Conservation (phyloP, 2,329 filamentous ascomycete species). For the Colletotrichum siamense region DNA sequence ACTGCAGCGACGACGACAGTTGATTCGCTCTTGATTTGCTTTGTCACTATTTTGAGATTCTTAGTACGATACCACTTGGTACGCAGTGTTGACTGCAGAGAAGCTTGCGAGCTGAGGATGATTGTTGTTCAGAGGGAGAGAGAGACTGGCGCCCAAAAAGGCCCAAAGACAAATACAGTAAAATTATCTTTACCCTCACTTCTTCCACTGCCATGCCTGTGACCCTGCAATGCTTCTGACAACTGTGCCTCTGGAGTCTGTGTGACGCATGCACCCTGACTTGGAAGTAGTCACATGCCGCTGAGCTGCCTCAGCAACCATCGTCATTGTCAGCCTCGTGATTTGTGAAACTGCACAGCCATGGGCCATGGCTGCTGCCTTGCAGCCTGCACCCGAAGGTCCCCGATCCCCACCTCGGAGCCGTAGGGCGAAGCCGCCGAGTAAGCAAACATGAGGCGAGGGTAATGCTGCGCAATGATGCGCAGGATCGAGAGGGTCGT, state of each 20-base stretch:
- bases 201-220: neutral
- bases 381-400: neutral
- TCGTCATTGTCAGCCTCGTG: neutral
- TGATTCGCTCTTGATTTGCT: neutral
- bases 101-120: neutral
- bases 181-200: neutral
- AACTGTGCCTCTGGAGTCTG: neutral
- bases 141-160: neutral
- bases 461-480: neutral
- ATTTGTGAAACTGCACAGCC: neutral
- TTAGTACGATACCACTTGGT: slow-evolving; percentile 7
- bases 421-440: neutral
- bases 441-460: neutral
- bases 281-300: neutral
- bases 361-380: neutral
- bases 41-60: neutral
- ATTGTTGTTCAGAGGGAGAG: neutral
- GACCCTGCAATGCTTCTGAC: neutral
- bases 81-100: neutral
- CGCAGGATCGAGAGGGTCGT: neutral
- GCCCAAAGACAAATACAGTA: neutral
- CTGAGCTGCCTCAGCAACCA: neutral
- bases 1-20: slow-evolving; percentile 3
- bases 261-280: neutral
- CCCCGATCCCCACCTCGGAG: neutral